Conservation (phyloP, 345 rosid species). For the Syzygium aromaticum region DNA sequence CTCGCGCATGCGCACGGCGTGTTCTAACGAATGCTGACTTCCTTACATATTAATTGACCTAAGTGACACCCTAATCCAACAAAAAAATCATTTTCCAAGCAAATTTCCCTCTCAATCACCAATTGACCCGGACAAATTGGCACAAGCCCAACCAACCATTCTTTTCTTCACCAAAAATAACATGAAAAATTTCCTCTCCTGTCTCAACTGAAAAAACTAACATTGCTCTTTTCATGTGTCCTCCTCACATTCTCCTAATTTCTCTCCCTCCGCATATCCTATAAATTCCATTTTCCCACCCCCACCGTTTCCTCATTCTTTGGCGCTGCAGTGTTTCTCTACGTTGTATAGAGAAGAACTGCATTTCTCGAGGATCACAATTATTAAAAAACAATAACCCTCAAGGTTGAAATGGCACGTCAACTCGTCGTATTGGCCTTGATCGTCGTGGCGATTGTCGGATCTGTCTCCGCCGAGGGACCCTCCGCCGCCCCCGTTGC, state of each 20-base stretch:
- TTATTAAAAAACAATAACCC: neutral
- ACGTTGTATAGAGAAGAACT: neutral
- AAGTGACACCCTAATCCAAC: neutral
- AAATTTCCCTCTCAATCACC: neutral
- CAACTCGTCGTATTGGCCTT: constrained; percentile 3
- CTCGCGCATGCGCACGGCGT: fast-evolving
- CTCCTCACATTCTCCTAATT: neutral
- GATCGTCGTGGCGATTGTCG: constrained; percentile 1
- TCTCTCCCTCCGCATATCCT: neutral
- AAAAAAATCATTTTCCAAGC: neutral
- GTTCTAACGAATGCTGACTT: neutral
- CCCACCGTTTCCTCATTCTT: neutral
- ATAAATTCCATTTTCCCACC: neutral
- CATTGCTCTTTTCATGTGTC: neutral
- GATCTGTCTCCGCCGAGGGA: neutral
- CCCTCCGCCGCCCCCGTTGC: neutral
- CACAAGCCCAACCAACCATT: neutral
- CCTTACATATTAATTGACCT: neutral
- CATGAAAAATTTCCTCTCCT: neutral
- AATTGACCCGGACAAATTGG: neutral
- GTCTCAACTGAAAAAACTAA: neutral
- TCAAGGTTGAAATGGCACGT: neutral
- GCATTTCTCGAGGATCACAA: neutral
- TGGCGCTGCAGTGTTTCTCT: constrained; percentile 7
- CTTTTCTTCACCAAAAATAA: neutral